Percentiles rank a stretch among this genome's conserved stretches.
Conservation (phyloP, 495 filamentous ascomycete genomes). For the Peziza echinospora region DNA sequence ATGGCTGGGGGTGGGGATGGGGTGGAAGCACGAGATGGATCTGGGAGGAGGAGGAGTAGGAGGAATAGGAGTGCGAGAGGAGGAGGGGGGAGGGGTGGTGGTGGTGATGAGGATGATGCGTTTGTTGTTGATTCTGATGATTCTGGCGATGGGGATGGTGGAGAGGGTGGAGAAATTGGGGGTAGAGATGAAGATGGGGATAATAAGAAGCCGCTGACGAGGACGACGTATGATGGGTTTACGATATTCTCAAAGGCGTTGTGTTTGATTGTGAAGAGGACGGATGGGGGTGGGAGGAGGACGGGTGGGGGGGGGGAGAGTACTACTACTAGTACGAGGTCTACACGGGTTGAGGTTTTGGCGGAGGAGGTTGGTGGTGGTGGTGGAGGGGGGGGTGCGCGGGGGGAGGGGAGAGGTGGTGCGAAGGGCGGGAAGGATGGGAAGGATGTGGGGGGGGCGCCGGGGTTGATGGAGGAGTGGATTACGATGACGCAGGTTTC, state of each 20-base stretch:
- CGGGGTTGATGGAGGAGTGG: slow-evolving; percentile 16
- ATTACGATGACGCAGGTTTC: slow-evolving; percentile 17
- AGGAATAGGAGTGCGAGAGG: slow-evolving; percentile 22
- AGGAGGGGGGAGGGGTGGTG: not conserved
- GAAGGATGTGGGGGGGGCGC: not conserved
- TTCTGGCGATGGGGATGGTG: not conserved
- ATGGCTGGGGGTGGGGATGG: slow-evolving; percentile 24
- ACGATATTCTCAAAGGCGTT: slow-evolving; percentile 80
- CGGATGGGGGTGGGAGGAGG: slow-evolving; percentile 23
- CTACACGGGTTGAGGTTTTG: not conserved
- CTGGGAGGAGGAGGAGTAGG: slow-evolving; percentile 23
- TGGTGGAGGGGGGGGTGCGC: not conserved
- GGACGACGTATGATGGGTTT: slow-evolving; percentile 83
- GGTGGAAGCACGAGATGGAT: slow-evolving; percentile 21
- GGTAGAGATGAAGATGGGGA: slow-evolving; percentile 46
- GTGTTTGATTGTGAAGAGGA: slow-evolving; percentile 71
- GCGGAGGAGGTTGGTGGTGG: not conserved
- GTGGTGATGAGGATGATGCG: slow-evolving; percentile 8
- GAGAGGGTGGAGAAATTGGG: slow-evolving; percentile 25
- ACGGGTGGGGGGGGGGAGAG: slow-evolving; percentile 3
- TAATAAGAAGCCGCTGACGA: slow-evolving; percentile 69
- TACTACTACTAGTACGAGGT: not conserved
- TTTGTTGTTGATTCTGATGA: not conserved
- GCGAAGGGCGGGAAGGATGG: not conserved
- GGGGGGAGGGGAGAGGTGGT: too few species aligned